Conservation (phyloP, 1,284 basidiomycete species). For the Hemileccinum hortonii region DNA sequence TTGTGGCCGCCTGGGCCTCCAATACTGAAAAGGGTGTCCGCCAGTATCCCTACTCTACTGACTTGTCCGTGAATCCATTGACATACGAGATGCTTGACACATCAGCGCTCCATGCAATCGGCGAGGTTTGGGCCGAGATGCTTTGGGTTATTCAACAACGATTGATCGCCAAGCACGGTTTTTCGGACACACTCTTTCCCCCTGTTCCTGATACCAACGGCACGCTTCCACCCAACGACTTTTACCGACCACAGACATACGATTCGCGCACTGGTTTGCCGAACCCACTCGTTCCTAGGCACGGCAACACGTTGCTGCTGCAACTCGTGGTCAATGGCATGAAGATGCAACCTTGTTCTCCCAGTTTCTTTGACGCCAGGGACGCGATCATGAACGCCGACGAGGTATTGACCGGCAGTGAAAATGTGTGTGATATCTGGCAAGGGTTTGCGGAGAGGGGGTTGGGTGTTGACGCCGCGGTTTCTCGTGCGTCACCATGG, state of each 20-base stretch:
- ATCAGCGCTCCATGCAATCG: constrained; percentile 87
- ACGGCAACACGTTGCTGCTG: constrained; percentile 85
- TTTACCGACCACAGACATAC: constrained; percentile 58
- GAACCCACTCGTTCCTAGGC: constrained; percentile 77
- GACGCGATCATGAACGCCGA: constrained; percentile 94
- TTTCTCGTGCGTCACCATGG: constrained; percentile 82
- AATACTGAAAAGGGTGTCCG: constrained; percentile 79
- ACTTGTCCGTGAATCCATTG: constrained; percentile 81
- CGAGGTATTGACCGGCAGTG: constrained; percentile 84
- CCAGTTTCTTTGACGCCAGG: constrained; percentile 88
- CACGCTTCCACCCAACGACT: constrained; percentile 63
- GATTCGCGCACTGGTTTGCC: constrained; percentile 39
- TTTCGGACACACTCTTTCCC: constrained; percentile 77
- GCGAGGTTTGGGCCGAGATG: constrained; percentile 95
- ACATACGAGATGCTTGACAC: constrained; percentile 96
- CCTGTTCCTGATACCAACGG: constrained; percentile 64
- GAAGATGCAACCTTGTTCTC: constrained; percentile 93
- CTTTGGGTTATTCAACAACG: constrained; percentile 82
- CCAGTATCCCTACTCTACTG: constrained; percentile 84
- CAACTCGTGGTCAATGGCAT: constrained; percentile 90
- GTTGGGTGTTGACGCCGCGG: constrained; percentile 69
- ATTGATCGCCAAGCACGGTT: constrained; percentile 81
- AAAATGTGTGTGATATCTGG: constrained; percentile 92
- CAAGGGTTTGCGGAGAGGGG: constrained; percentile 82
- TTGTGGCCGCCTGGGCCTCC: constrained; percentile 95